Evolutionary conservation across 2,329 filamentous ascomycete genomes (phyloP).

Genomic region (Arthroderma uncinatum): DNA sequence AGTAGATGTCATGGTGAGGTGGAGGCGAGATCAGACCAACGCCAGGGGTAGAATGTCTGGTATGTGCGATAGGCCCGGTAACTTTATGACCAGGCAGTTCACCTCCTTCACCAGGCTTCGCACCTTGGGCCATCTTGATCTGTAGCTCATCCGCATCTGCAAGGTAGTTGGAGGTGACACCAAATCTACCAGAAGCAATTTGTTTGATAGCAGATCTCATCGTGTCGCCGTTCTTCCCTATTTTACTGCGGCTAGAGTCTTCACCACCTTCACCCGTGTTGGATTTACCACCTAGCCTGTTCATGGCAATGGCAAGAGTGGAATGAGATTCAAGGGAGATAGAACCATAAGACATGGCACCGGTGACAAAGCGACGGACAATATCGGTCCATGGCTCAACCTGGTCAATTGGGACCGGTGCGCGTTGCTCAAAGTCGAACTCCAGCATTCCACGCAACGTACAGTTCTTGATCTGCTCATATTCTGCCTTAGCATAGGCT

Average conservation of each 20-base stretch:
- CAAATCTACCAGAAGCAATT: constrained; percentile 89
- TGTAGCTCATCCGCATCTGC: constrained; percentile 92
- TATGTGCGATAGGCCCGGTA: constrained; percentile 83
- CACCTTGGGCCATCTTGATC: constrained; percentile 99
- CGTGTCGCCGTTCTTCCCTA: constrained; percentile 82
- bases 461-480: constrained; percentile 93
- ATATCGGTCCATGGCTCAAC: constrained; percentile 98
- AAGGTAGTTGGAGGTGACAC: constrained; percentile 88
- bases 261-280: constrained; percentile 98
- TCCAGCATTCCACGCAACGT: constrained; percentile 88
- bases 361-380: constrained; percentile 88
- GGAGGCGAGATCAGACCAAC: constrained; percentile 93
- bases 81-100: constrained; percentile 96
- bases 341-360: constrained; percentile 96
- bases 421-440: constrained; percentile 84
- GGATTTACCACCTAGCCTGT: constrained; percentile 88
- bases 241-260: constrained; percentile 78
- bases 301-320: constrained; percentile 91
- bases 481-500: constrained; percentile 83
- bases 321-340: constrained; percentile 99
- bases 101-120: constrained; percentile 94
- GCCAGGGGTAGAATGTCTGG: constrained; percentile 88
- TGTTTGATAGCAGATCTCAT: constrained; percentile 98
- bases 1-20: constrained; percentile 97
- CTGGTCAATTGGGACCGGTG: constrained; percentile 83